Evolutionary conservation across 2,329 filamentous ascomycete species (phyloP), one percentile per base, ranked within the genome.

Genomic region (Trichoderma aggressivum): DNA sequence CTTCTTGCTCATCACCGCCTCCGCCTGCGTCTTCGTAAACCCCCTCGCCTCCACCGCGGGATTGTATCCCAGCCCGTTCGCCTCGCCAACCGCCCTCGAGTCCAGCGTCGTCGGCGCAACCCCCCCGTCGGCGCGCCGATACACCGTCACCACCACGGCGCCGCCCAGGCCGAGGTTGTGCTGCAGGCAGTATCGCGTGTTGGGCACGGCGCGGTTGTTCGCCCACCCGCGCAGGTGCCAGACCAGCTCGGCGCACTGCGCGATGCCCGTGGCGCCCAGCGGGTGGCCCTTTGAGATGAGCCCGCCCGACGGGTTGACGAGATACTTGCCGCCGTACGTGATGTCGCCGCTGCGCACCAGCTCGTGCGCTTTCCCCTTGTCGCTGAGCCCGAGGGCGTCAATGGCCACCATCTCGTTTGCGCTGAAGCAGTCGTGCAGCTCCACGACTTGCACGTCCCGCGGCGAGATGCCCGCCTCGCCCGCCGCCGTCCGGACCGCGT

Each of bases 201-300:
- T 86, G 24, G 88, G 84, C 1, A 92, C 87, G 18, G 89, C 84
- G 53, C 95, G 88, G 85, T 98, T 98, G 82, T 96, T 97, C 24
- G 95, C 95, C 95, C 95, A 98, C 14, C 95, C 95, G 74, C 95
- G 89, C 76, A 98, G 86, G 79, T 98, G 95, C 95, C 95, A 98
- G 32, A 97, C 92, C 14, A 98, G 85, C 84, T 98, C 95, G 6
- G 95, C 93, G 79, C 94, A 98, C 83, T 98, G 95, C 14, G 95
- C 96, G 66, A 98, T 87, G n/a, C 96, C 95, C 0, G 94, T 97
- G 0, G 95, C 95, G 39, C 95, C 95, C 5, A 98, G 89, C 0
- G 96, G 95, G 81, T 98, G 95, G 53, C 95, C 96, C 85, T 98
- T 98, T 74, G 92, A 96, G 78, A 98, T 98, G 70, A 98, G 88